These are phyloP conservation scores for Myrica gale DNA, from an alignment of 306 rosid genomes.

Conservation along the genomic window DNA sequence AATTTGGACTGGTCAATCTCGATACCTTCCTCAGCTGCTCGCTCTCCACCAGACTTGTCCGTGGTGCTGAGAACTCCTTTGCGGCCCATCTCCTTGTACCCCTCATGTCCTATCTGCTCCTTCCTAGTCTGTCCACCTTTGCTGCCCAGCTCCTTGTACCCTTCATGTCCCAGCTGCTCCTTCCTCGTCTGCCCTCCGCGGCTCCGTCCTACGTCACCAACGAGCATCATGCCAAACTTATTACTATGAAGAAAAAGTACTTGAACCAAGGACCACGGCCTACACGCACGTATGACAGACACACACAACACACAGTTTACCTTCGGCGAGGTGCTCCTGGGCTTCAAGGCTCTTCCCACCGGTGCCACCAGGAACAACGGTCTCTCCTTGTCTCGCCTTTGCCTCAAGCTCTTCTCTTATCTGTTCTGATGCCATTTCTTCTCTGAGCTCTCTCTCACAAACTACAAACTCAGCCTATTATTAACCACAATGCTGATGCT, in stretches of 20 bases:
- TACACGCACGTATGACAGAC: background rate
- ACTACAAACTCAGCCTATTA: too few relatives aligned
- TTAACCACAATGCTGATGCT: background rate
- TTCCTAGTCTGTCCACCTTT: conserved; percentile 63
- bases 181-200: conserved; percentile 63
- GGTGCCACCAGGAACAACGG: conserved; percentile 75
- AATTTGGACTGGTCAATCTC: conserved; percentile 45
- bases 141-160: conserved; percentile 39
- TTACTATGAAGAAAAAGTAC: background rate
- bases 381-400: conserved; percentile 66
- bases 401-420: conserved; percentile 51
- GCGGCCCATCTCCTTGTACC: conserved; percentile 44
- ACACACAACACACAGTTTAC: conserved; percentile 15
- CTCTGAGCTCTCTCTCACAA: background rate
- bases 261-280: too few relatives aligned
- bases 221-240: background rate
- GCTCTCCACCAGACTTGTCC: conserved; percentile 41
- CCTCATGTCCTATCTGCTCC: conserved; percentile 66
- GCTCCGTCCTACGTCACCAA: conserved; percentile 46
- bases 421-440: conserved; percentile 53
- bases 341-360: conserved; percentile 81
- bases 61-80: conserved; percentile 47
- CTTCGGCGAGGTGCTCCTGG: conserved; percentile 81
- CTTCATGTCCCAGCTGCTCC: conserved; percentile 64
- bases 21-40: conserved; percentile 39